Evolutionary conservation across 192 early-diverging fungal genomes (phyloP).

Genomic region (Spizellomyces punctatus): DNA sequence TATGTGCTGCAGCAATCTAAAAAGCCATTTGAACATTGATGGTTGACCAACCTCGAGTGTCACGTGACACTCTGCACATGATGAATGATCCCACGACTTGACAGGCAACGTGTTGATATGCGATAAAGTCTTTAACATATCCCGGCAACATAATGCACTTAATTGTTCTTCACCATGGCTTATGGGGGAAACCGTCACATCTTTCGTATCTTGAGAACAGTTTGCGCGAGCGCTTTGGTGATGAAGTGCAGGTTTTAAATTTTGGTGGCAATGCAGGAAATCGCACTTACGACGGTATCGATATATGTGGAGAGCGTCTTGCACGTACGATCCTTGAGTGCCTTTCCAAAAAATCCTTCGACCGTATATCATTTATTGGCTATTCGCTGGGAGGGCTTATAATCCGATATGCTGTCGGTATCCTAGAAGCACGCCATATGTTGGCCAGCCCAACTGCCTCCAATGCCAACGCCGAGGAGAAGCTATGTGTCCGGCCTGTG

Average conservation of each 20-base stretch:
- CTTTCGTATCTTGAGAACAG: slow-evolving; percentile 49
- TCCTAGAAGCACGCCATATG: slow-evolving; percentile 39
- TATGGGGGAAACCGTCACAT: slow-evolving; percentile 64
- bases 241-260: slow-evolving; percentile 30
- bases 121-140: no score
- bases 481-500: slow-evolving; percentile 18
- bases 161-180: slow-evolving; percentile 64
- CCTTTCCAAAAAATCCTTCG: slow-evolving; percentile 1
- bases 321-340: slow-evolving; percentile 16
- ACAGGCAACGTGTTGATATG: no score
- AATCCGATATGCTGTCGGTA: slow-evolving; percentile 50
- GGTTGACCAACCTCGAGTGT: no score
- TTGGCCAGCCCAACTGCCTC: slow-evolving; percentile 5
- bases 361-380: slow-evolving; percentile 49
- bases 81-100: no score
- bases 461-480: background rate
- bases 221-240: slow-evolving; percentile 28
- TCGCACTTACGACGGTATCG: slow-evolving; percentile 45
- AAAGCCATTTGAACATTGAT: no score
- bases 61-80: no score
- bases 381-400: slow-evolving; percentile 58
- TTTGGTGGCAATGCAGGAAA: slow-evolving; percentile 31
- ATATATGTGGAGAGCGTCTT: slow-evolving; percentile 27
- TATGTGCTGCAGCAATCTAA: no score
- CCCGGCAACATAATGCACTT: slow-evolving; percentile 43